These are phyloP conservation scores for Ilyonectria mors-panacis DNA, from an alignment of 2,329 filamentous ascomycete genomes.

Conservation along the genomic window DNA sequence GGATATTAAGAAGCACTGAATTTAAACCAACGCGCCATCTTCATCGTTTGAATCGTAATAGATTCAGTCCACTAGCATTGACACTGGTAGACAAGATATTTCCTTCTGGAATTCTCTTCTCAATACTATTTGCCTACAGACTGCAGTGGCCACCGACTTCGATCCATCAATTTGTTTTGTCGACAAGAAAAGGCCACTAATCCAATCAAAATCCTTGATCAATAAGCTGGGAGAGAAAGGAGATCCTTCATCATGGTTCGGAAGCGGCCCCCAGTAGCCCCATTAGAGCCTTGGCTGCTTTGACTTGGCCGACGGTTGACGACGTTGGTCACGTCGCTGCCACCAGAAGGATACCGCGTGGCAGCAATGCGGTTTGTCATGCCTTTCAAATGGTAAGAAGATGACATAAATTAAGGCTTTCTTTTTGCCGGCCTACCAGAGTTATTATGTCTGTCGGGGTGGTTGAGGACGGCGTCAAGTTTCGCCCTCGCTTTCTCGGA, in stretches of 20 bases:
- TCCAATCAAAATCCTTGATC: neutral
- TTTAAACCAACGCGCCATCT: neutral
- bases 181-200: neutral
- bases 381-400: constrained; percentile 2
- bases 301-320: constrained; percentile 26
- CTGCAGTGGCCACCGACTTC: neutral
- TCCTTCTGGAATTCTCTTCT: neutral
- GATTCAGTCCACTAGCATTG: neutral
- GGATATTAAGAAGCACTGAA: neutral
- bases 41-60: neutral
- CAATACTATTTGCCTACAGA: neutral
- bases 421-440: constrained; percentile 8
- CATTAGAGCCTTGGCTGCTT: constrained; percentile 21
- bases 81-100: neutral
- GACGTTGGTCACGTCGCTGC: constrained; percentile 23
- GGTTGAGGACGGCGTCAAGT: constrained; percentile 27
- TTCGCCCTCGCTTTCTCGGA: constrained; percentile 32
- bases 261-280: constrained; percentile 11
- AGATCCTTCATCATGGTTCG: constrained; percentile 19
- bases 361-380: constrained; percentile 14
- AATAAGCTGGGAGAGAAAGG: constrained; percentile 17
- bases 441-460: constrained; percentile 20
- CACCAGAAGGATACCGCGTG: constrained; percentile 23
- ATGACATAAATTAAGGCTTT: too few species aligned
- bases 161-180: neutral